Percentiles rank a stretch among this genome's conserved stretches.
Evolutionary conservation across 169 alveolate genomes (phyloP).

Genomic region (Cryptosporidium ubiquitum): DNA sequence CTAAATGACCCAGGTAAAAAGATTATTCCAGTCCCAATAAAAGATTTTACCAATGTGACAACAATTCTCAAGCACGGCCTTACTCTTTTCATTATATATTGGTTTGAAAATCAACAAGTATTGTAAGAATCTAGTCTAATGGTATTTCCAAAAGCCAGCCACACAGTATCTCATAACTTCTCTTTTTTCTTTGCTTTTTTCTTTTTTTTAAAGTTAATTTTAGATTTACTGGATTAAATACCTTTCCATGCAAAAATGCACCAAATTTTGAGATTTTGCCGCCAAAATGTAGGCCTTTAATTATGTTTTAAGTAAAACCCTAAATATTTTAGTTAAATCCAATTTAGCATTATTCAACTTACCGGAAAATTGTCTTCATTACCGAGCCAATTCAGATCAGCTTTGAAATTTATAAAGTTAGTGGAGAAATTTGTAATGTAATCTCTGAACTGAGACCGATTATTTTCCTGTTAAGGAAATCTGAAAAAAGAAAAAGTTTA

Average conservation of each 20-base stretch:
- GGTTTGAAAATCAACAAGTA: neutral
- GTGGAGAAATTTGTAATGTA: neutral
- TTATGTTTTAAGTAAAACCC: neutral
- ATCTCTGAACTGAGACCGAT: neutral
- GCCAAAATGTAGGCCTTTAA: neutral
- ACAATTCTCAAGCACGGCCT: constrained; percentile 8
- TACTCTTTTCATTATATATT: constrained; percentile 21
- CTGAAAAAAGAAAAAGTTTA: neutral
- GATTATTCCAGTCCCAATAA: constrained; percentile 66
- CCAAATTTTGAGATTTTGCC: constrained; percentile 24
- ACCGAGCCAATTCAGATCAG: neutral
- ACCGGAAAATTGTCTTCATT: neutral
- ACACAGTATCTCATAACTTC: neutral
- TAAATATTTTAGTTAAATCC: too few species aligned
- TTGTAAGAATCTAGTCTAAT: neutral
- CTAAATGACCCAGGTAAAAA: constrained; percentile 48
- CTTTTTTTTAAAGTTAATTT: neutral
- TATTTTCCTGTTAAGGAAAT: neutral
- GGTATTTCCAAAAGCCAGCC: neutral
- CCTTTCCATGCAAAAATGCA: constrained; percentile 2
- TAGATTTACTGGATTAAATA: neutral
- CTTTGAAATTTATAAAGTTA: neutral
- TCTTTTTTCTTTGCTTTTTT: neutral
- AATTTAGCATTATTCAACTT: neutral
- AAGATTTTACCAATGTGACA: constrained; percentile 46